Base-by-base conservation (phyloP, 441 rosid species). In the Heliophila coronopifolia region DNA sequence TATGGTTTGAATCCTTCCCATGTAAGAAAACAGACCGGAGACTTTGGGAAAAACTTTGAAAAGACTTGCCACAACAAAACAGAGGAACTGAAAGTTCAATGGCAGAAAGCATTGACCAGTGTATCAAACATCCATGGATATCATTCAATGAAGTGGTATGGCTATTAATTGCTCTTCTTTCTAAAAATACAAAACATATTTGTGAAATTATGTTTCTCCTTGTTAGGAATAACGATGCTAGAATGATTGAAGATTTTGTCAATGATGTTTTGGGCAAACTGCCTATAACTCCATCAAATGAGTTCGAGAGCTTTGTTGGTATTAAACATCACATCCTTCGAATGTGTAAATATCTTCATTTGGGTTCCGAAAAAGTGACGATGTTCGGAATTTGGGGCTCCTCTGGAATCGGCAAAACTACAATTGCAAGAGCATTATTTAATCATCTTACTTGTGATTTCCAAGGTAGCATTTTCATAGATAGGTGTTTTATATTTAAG, bases 351-450 rank as follows among this genome's bases (percentile, higher is more conserved):
- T 9, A 45, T 14, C 6, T 57, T 34, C 2, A 22, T 1, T 6
- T 57, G 5, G 37, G 35, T 24, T 15, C 35, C 0, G 3, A 35
- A 5, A 23, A 46, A 4, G 62, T 26, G 22, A 16, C 2, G 23
- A 47, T 25, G 47, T 22, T 28, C 3, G 54, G 63, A 4, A 20
- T 47, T 0, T 58, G 47, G 55, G 63, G 54, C 0, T 2, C 54
- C 20, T 41, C 50, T 0, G 57, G 57, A 1, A 38, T 37, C 18
- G 58, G 58, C 11, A 52, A 53, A 15, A 39, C 62, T 34, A 25
- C 38, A 12, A 44, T 57, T 6, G 62, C 45, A 14, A 26, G 54
- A 35, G 15, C 20, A 17, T 0, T 57, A 0, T 34, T 4, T 3
- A 16, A 9, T 3, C 33, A 16, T 5, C 22, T 58, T 6, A 9